A percentile compares a stretch with the other conserved stretches of the same genome.
phyloP scores from a whole-genome alignment of 805 yeast genomes.

The Suhomyces sp. region DNA sequence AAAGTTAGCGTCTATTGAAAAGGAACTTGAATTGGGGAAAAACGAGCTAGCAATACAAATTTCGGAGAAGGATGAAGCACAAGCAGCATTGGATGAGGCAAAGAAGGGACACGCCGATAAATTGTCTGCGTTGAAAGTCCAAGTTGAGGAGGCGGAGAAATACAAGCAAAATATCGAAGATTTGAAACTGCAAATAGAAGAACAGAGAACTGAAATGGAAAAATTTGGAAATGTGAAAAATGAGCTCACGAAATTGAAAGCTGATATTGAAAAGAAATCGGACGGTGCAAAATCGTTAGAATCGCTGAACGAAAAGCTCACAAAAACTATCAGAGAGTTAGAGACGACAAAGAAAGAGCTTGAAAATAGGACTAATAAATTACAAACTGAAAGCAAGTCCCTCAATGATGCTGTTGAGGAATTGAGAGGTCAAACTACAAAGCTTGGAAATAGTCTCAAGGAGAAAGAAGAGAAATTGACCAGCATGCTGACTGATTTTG shows the following conservation, averaged over 20 bases:
- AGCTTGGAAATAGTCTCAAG: not conserved
- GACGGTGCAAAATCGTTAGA: not conserved
- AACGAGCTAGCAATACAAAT: not conserved
- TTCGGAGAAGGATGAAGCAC: not conserved
- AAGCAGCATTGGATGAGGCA: not conserved
- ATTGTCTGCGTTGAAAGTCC: not conserved
- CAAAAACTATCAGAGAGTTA: not conserved
- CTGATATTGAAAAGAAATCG: not conserved
- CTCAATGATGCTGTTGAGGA: not conserved
- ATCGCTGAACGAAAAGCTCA: not conserved
- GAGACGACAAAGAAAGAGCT: not conserved
- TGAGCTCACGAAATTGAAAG: not conserved
- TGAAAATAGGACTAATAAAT: not conserved
- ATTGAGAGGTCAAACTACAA: not conserved
- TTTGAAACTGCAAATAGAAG: not conserved
- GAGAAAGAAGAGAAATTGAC: not conserved
- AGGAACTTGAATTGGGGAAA: not conserved
- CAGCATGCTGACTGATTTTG: not conserved
- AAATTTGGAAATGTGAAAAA: not conserved
- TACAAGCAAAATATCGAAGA: not conserved
- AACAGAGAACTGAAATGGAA: not conserved
- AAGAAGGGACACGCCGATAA: not conserved
- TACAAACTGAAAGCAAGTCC: not conserved
- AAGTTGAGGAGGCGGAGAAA: not conserved
- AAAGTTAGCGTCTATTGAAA: not conserved